Evolutionary conservation across 2,329 filamentous ascomycete species (phyloP).

Genomic region (Trichoderma sp.): DNA sequence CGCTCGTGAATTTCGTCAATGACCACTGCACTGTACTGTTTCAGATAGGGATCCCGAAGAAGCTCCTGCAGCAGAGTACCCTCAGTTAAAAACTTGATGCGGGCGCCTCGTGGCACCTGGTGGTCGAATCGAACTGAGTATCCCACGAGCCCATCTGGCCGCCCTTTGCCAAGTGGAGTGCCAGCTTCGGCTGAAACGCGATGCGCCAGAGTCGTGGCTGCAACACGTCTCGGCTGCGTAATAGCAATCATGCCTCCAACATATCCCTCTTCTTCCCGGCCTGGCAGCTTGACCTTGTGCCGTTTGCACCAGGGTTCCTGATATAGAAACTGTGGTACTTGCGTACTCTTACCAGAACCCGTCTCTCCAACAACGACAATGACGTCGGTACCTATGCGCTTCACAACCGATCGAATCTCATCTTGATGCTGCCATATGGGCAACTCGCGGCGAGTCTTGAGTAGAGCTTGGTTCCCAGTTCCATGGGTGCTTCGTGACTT

Average conservation of each 20-base stretch:
- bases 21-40: conserved; percentile 84
- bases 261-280: conserved; percentile 47
- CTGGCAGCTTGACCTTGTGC: conserved; percentile 55
- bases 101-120: conserved; percentile 76
- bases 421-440: conserved; percentile 79
- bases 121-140: conserved; percentile 97
- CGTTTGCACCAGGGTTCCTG: conserved; percentile 77
- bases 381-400: conserved; percentile 63
- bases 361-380: conserved; percentile 91
- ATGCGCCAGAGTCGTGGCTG: conserved; percentile 85
- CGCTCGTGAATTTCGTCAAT: conserved; percentile 98
- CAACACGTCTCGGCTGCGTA: conserved; percentile 91
- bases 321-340: conserved; percentile 88
- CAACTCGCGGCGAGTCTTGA: conserved; percentile 64
- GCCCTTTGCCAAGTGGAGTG: conserved; percentile 52
- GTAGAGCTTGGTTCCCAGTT: conserved; percentile 40
- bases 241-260: conserved; percentile 86
- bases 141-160: conserved; percentile 65
- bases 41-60: conserved; percentile 78
- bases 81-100: conserved; percentile 93
- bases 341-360: conserved; percentile 94
- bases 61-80: conserved; percentile 96
- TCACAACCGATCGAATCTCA: conserved; percentile 68
- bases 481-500: conserved; percentile 29
- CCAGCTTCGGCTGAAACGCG: conserved; percentile 80